Evolutionary conservation across 176 grass and related monocot genomes (phyloP).

Genomic region (Aechmea fasciata): DNA sequence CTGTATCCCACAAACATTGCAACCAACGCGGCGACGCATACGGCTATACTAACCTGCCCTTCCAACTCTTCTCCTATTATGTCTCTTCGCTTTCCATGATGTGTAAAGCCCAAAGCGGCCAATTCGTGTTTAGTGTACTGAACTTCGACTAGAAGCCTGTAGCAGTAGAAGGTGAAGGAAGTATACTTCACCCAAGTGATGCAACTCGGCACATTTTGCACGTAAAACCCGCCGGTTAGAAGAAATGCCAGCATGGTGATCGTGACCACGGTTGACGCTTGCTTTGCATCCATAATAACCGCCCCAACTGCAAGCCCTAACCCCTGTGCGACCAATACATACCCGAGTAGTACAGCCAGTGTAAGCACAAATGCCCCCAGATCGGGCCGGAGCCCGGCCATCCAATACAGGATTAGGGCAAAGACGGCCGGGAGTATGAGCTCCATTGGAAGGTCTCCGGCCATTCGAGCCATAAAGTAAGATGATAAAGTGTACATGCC

Average conservation of each 20-base stretch:
- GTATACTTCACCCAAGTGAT: slow-evolving; percentile 86
- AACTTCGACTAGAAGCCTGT: slow-evolving; percentile 61
- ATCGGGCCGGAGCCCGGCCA: slow-evolving; percentile 65
- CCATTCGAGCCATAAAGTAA: slow-evolving; percentile 76
- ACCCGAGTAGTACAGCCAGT: slow-evolving; percentile 39
- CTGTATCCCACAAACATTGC: slow-evolving; percentile 78
- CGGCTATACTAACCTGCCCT: slow-evolving; percentile 13
- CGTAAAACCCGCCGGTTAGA: slow-evolving; percentile 88
- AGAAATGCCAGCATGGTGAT: slow-evolving; percentile 87
- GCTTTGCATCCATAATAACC: slow-evolving; percentile 84
- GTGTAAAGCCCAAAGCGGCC: slow-evolving; percentile 1
- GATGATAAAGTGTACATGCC: slow-evolving; percentile 92
- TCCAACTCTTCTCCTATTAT: not conserved
- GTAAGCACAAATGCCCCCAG: slow-evolving; percentile 58
- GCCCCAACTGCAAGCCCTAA: slow-evolving; percentile 72
- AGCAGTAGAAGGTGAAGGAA: slow-evolving; percentile 95
- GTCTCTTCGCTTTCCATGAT: slow-evolving; percentile 4
- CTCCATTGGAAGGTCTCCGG: slow-evolving; percentile 91
- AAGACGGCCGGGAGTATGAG: slow-evolving; percentile 65
- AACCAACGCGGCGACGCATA: slow-evolving; percentile 34
- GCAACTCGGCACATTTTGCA: slow-evolving; percentile 59
- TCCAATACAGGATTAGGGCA: slow-evolving; percentile 70
- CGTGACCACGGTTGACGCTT: slow-evolving; percentile 63
- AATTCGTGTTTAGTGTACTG: slow-evolving; percentile 46
- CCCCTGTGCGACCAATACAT: slow-evolving; percentile 76